phyloP scores from a whole-genome alignment of 805 yeast species.

The Ogataea philodendri region DNA sequence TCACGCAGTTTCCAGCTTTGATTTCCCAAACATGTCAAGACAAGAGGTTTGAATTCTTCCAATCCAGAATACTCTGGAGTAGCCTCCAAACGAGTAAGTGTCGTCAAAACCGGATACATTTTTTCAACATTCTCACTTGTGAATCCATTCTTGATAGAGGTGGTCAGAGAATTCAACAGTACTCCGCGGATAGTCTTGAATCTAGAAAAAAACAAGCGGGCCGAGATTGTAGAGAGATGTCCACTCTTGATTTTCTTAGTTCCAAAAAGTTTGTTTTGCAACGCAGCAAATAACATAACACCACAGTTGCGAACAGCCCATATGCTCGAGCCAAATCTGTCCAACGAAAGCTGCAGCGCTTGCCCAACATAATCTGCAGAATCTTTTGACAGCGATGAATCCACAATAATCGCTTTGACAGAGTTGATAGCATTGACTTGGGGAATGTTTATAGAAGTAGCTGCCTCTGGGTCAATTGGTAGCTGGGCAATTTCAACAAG shows the following conservation, averaged over 20 bases:
- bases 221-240: conserved; percentile 26
- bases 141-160: conserved; percentile 26
- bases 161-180: conserved; percentile 43
- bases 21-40: conserved; percentile 49
- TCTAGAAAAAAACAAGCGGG: conserved; percentile 69
- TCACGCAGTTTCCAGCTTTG: conserved; percentile 83
- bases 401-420: conserved; percentile 70
- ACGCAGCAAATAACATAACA: conserved; percentile 84
- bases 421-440: conserved; percentile 94
- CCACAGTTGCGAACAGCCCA: conserved; percentile 95
- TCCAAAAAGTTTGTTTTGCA: conserved; percentile 80
- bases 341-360: conserved; percentile 60
- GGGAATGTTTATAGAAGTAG: conserved; percentile 66
- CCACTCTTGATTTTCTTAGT: conserved; percentile 40
- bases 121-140: conserved; percentile 47
- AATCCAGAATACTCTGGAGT: conserved; percentile 55
- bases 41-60: conserved; percentile 47
- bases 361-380: conserved; percentile 52
- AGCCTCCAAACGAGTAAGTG: conserved; percentile 66
- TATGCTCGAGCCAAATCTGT: conserved; percentile 57
- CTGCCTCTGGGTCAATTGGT: conserved; percentile 42
- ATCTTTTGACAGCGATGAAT: conserved; percentile 57
- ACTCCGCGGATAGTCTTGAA: conserved; percentile 52
- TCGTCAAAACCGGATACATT: conserved; percentile 71
- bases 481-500: conserved; percentile 54